Base-by-base conservation (phyloP, 108 stramenopile species). In the Conticribra guillardii region DNA sequence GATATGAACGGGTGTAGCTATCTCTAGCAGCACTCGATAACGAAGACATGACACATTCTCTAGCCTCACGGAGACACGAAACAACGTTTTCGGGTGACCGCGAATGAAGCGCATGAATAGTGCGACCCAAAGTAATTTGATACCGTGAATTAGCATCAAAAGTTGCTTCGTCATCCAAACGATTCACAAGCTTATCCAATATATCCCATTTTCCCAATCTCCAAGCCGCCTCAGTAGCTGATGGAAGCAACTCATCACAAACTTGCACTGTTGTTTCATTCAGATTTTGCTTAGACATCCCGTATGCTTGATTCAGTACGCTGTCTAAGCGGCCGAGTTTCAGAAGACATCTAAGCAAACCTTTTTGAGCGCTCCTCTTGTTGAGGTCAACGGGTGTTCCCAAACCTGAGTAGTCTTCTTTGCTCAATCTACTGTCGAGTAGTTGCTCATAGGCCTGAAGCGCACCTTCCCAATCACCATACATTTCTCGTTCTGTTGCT, bases 171-270 rank as follows among this genome's bases (percentile, higher is more conserved):
- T 57, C 33, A 23, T 62, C 54, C 18, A 32, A 28, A 44, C 41
- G 33, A 30, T 64, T 56, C 7, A 72, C 67, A 32, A 73, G 56
- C 1, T 64, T 41, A 28, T 79, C 82, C 23, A 95, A 77, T 21
- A 71, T 67, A 19, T 84, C 69, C 96, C 96, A 96, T 37, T 77
- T 80, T 18, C 93, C 93, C 31, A 96, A 84, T 37, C 87, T 83
- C 92, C 92, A 93, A 22, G 96, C 87, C 7, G 96, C 96, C 60
- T 96, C 89, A 15, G 85, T 82, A 51, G 93, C 91, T 69, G 54
- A 90, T 71, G 59, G 73, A 28, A 67, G 57, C 28, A 79, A 59
- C 29, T 73, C 74, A 33, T 53, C 41, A 49, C 51, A 51, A 28
- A 73, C 34, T 14, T 33, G 23, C 18, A 50, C 26, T 28, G 47